phyloP scores from a whole-genome alignment of 495 filamentous ascomycete species.

The Corynascus novoguineensis region DNA sequence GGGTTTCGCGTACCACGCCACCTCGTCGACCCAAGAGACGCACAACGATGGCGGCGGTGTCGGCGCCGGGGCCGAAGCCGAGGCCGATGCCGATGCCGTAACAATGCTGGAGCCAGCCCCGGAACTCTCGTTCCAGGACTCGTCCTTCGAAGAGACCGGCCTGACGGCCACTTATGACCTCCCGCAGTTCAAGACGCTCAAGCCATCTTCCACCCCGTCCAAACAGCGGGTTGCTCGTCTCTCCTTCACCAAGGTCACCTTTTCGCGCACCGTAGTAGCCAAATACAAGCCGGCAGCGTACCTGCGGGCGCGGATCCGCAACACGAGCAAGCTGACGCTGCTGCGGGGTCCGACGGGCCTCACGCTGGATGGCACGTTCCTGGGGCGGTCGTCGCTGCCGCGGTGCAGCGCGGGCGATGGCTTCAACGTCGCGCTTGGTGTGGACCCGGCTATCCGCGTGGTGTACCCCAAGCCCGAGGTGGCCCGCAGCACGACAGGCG shows the following conservation, averaged over 20 bases:
- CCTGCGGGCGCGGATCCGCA: constrained; percentile 58
- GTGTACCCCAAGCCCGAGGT: constrained; percentile 58
- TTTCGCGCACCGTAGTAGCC: constrained; percentile 55
- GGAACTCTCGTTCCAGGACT: constrained; percentile 39
- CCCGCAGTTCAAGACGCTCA: constrained; percentile 46
- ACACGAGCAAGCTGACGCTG: constrained; percentile 53
- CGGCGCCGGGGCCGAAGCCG: not conserved
- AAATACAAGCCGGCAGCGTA: constrained; percentile 63
- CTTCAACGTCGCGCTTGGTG: constrained; percentile 58
- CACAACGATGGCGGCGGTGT: not conserved
- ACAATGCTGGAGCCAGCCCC: constrained; percentile 29
- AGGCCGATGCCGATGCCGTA: constrained; percentile 18
- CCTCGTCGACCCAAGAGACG: not conserved
- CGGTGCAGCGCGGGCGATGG: constrained; percentile 55
- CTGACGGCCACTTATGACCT: constrained; percentile 61
- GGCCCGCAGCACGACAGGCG: constrained; percentile 45
- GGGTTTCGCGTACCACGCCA: not conserved
- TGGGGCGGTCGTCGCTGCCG: constrained; percentile 56
- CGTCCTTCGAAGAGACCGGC: constrained; percentile 46
- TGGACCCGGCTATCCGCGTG: constrained; percentile 59
- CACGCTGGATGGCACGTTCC: constrained; percentile 63
- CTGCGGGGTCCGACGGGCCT: constrained; percentile 57
- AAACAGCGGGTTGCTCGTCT: constrained; percentile 47
- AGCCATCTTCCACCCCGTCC: constrained; percentile 35
- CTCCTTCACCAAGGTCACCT: constrained; percentile 37